Evolutionary conservation across 2,329 filamentous ascomycete species (phyloP).

Genomic region (Cucurbitaria berberidis): DNA sequence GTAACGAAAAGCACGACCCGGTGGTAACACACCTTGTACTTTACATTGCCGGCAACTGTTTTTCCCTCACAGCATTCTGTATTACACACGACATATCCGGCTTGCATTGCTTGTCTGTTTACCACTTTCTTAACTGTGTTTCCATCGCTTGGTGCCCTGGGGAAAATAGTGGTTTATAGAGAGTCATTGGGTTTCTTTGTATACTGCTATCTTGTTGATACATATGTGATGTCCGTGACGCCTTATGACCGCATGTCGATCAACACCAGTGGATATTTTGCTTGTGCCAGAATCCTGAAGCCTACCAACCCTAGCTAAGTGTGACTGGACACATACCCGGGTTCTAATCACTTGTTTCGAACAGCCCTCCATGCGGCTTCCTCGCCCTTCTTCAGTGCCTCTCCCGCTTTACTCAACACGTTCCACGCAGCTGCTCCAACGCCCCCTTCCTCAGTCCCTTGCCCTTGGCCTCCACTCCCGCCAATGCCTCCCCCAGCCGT

Average conservation of each 20-base stretch:
- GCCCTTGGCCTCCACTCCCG: slow-evolving; percentile 38
- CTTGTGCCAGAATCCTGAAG: background rate
- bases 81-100: slow-evolving; percentile 48
- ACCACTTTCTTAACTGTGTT: slow-evolving; percentile 42
- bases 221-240: slow-evolving; percentile 14
- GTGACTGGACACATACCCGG: background rate
- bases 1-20: slow-evolving; percentile 50
- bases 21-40: slow-evolving; percentile 52
- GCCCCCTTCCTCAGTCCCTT: slow-evolving; percentile 16
- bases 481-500: slow-evolving; percentile 51
- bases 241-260: background rate
- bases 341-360: slow-evolving; percentile 29
- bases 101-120: slow-evolving; percentile 49
- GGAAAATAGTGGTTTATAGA: slow-evolving; percentile 50
- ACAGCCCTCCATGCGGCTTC: slow-evolving; percentile 46
- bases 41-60: slow-evolving; percentile 49
- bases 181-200: slow-evolving; percentile 41
- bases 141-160: slow-evolving; percentile 46
- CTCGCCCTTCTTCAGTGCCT: slow-evolving; percentile 44
- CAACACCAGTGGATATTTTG: background rate
- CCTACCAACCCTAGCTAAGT: background rate
- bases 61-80: slow-evolving; percentile 41
- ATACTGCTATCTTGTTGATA: slow-evolving; percentile 10
- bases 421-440: slow-evolving; percentile 45
- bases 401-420: slow-evolving; percentile 44